Evolutionary conservation across 2,329 filamentous ascomycete genomes (phyloP).

Genomic region (Pezicula neosporulosa): DNA sequence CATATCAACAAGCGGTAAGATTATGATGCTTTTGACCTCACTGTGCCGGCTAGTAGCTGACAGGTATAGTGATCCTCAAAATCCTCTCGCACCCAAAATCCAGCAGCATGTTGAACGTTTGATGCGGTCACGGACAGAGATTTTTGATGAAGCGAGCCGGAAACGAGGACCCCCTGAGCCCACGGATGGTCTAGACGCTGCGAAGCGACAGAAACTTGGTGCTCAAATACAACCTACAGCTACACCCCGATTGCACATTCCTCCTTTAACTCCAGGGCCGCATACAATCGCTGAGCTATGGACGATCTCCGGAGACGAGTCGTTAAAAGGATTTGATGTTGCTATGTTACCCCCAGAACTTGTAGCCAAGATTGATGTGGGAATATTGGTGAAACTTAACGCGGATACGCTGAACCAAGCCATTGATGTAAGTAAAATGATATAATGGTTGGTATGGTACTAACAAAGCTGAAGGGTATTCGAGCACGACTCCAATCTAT

Average conservation of each 20-base stretch:
- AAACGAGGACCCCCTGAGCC: slow-evolving; percentile 75
- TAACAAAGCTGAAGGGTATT: slow-evolving; percentile 40
- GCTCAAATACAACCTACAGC: slow-evolving; percentile 38
- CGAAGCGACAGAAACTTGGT: slow-evolving; percentile 77
- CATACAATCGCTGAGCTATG: slow-evolving; percentile 82
- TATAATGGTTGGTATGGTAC: neutral
- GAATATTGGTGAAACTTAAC: slow-evolving; percentile 71
- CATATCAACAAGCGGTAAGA: slow-evolving; percentile 76
- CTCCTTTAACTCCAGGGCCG: slow-evolving; percentile 70
- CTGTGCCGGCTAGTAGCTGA: slow-evolving; percentile 18
- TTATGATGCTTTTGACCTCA: neutral
- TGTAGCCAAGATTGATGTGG: slow-evolving; percentile 77
- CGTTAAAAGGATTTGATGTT: slow-evolving; percentile 77
- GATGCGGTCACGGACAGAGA: slow-evolving; percentile 72
- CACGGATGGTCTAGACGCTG: slow-evolving; percentile 65
- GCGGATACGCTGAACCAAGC: slow-evolving; percentile 66
- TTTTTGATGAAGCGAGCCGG: slow-evolving; percentile 73
- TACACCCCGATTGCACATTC: slow-evolving; percentile 48
- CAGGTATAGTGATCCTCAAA: slow-evolving; percentile 67
- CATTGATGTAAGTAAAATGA: slow-evolving; percentile 55
- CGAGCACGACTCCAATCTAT: slow-evolving; percentile 41
- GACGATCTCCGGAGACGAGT: slow-evolving; percentile 74
- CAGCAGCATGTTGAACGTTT: slow-evolving; percentile 84
- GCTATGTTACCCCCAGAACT: slow-evolving; percentile 72
- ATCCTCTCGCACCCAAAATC: slow-evolving; percentile 72